Percentiles rank a stretch among this genome's conserved stretches.
Conservation (phyloP, 441 rosid species). For the Metrosideros polymorpha region DNA sequence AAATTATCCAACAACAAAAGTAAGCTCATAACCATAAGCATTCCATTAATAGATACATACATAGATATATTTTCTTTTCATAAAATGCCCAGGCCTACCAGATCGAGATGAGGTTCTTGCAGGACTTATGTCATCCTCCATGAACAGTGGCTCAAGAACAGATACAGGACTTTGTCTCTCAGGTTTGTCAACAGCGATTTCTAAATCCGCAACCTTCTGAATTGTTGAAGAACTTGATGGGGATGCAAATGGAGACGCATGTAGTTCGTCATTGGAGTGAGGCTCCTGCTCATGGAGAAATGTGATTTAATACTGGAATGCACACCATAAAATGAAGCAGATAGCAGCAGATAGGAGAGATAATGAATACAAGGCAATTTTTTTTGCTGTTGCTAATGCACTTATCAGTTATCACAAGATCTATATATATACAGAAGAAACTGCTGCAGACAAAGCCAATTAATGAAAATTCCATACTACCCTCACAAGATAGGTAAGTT, state of each 20-base stretch:
- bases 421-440: background rate
- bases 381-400: background rate
- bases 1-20: constrained; percentile 6
- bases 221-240: constrained; percentile 33
- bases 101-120: constrained; percentile 37
- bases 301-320: background rate
- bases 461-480: background rate
- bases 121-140: constrained; percentile 74
- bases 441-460: background rate
- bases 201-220: constrained; percentile 37
- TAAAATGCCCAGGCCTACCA: constrained; percentile 27
- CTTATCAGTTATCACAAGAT: background rate
- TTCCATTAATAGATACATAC: background rate
- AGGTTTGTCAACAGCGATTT: constrained; percentile 22
- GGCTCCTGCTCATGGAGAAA: constrained; percentile 34
- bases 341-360: background rate
- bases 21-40: constrained; percentile 8
- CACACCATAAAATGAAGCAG: background rate
- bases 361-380: background rate
- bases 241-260: constrained; percentile 38
- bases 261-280: constrained; percentile 17
- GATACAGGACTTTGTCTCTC: constrained; percentile 85
- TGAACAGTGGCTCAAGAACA: constrained; percentile 69
- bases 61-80: background rate
- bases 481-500: background rate